Evolutionary conservation across 2,329 filamentous ascomycete genomes (phyloP), one percentile per base, ranked within the genome.

Genomic region (Fusarium agapanthi): DNA sequence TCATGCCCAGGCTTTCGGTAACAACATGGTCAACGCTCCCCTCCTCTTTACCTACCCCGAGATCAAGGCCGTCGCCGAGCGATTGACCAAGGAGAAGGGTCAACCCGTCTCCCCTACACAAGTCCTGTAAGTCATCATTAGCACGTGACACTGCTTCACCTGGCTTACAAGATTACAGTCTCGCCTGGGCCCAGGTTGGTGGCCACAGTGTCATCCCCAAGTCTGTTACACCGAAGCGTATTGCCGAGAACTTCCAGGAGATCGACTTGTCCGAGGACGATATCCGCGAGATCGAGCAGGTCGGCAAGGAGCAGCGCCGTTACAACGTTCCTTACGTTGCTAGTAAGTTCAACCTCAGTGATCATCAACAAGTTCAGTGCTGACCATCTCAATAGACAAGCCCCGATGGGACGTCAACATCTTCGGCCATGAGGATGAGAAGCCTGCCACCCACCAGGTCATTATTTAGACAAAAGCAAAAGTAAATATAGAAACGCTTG

Each of bases 81-180:
- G 47, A 50, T 34, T 50, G 16, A 50, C 47, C 30, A 50, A 50
- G 30, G 47, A 50, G 47, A 50, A 50, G 47, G 47, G 47, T 8
- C 47, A 50, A 6, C 47, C 47, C 16, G 47, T 50, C 6, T 50
- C 47, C 2, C 47, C 47, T 10, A 50, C 47, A 4, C 47, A 50
- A 50, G 47, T 50, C n/a, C 30, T 50, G 47, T 34, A 50, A 34
- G 47, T 34, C 4, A 20, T 7, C n/a, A 11, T 14, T 1, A 5
- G 0, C 4, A 14, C 10, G 0, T 0, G 0, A 14, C 16, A 32
- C 12, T 10, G 3, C 2, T 14, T 18, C 10, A 50, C 8, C 7
- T 14, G 9, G 6, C 30, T 50, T 14, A 50, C 30, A 10, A 6
- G 8, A 20, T 7, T 7, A 6, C 10, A 50, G 47, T 11, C 47